Evolutionary conservation across 1,284 basidiomycete genomes (phyloP).

Genomic region (Cryptococcus floricola): DNA sequence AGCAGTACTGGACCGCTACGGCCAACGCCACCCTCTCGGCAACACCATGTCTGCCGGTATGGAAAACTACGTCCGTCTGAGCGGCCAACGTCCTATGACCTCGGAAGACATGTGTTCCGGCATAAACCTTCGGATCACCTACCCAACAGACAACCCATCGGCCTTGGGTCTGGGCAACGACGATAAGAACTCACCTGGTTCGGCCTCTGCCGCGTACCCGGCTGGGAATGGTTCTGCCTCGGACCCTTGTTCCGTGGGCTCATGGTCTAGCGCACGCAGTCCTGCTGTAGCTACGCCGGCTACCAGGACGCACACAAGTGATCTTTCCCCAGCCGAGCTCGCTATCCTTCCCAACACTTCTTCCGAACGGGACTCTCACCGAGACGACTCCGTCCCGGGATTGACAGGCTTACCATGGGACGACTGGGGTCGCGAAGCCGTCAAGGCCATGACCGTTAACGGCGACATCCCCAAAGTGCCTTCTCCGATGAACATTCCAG

Average conservation of each 20-base stretch:
- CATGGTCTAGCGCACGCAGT: not conserved
- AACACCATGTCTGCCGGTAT: constrained; percentile 16
- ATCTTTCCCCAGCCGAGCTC: not conserved
- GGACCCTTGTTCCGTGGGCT: not conserved
- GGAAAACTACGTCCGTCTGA: constrained; percentile 8
- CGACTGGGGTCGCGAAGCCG: not conserved
- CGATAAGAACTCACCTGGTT: too few relatives aligned
- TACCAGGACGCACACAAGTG: not conserved
- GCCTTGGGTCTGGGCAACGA: too few relatives aligned
- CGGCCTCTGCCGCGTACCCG: too few relatives aligned
- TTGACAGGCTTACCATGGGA: not conserved
- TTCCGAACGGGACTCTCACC: not conserved
- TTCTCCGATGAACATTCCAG: not conserved
- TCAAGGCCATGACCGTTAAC: not conserved
- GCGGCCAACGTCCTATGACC: not conserved
- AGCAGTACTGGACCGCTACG: constrained; percentile 20
- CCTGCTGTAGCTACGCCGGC: not conserved
- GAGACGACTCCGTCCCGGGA: not conserved
- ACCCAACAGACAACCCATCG: not conserved
- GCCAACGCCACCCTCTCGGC: constrained; percentile 19
- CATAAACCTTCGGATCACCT: not conserved
- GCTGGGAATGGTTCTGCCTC: not conserved
- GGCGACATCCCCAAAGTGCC: too few relatives aligned
- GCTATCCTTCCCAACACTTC: too few relatives aligned
- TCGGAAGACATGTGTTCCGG: not conserved